Base-by-base conservation (phyloP, 805 yeast species). In the Candida nitratophila region DNA sequence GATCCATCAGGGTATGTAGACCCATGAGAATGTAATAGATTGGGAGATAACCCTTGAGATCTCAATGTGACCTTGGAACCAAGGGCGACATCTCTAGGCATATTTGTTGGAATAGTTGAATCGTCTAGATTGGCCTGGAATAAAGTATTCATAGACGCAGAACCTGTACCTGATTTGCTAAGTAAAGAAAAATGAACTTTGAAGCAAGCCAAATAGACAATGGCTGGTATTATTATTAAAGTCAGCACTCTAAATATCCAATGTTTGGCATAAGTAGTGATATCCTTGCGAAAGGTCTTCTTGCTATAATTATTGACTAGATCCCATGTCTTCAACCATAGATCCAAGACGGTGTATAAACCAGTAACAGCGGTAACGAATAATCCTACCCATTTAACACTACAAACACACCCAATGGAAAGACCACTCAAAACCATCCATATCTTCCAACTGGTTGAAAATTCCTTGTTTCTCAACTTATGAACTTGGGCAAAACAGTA, bases 1-100 rank as follows among this genome's bases (percentile, higher is more conserved):
- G 96, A 87, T 3, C 98, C 98, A 48, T 79, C 88, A 12, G 99
- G 99, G 60, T 83, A 93, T 9, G 71, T 60, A 58, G 86, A 93
- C 15, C 70, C 69, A 59, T 93, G 99, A 2, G 98, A 91, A 61
- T 93, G 99, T 47, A 93, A 67, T 50, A 88, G 73, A 44, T 83
- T 80, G 17, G 87, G 86, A 41, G 86, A 75, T 42, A 82, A 66
- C 1, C 87, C 88, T 53, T 81, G 86, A 21, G 83, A 79, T 54
- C 86, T 71, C 33, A 86, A 49, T 1, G 90, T 81, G 16, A 84
- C 70, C 40, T 66, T 57, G 5, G 71, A 77, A 17, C 79, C 87
- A 45, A 73, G 63, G 3, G 81, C 63, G 16, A 86, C 70, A 50
- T 81, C 83, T 65, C 93, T 73, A 44, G 91, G 84, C 63, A 79